phyloP scores from a whole-genome alignment of 2,329 filamentous ascomycete species.

The Pleomassaria siparia region DNA sequence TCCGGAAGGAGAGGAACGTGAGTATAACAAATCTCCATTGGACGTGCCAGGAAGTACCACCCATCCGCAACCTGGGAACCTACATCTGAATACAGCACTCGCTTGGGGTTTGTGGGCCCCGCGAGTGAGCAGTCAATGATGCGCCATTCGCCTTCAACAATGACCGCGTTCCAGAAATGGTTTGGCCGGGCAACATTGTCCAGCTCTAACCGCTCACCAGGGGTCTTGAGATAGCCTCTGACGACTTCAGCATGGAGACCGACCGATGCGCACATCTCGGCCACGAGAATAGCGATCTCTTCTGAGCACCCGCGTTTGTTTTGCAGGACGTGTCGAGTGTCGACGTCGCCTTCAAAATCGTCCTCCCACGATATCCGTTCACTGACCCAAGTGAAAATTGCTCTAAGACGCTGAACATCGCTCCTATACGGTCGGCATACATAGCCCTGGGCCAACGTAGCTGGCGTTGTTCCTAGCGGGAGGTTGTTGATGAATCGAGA shows the following conservation, averaged over 20 bases:
- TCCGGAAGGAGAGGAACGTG: constrained; percentile 85
- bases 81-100: constrained; percentile 73
- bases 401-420: constrained; percentile 87
- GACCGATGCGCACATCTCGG: constrained; percentile 91
- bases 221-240: constrained; percentile 85
- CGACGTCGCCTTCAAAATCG: constrained; percentile 81
- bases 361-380: constrained; percentile 96
- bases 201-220: constrained; percentile 74
- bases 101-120: constrained; percentile 83
- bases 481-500: constrained; percentile 84
- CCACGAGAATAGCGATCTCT: constrained; percentile 84
- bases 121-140: constrained; percentile 94
- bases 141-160: constrained; percentile 93
- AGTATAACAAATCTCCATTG: constrained; percentile 90
- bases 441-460: constrained; percentile 83
- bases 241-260: constrained; percentile 87
- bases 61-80: constrained; percentile 71
- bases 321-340: constrained; percentile 81
- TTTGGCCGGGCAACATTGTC: constrained; percentile 84
- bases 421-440: constrained; percentile 92
- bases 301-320: constrained; percentile 81
- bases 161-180: constrained; percentile 96
- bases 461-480: constrained; percentile 78
- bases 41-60: constrained; percentile 93
- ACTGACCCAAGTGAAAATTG: constrained; percentile 97